phyloP scores from a whole-genome alignment of 805 yeast genomes.

The Isabelozyma gotoi region DNA sequence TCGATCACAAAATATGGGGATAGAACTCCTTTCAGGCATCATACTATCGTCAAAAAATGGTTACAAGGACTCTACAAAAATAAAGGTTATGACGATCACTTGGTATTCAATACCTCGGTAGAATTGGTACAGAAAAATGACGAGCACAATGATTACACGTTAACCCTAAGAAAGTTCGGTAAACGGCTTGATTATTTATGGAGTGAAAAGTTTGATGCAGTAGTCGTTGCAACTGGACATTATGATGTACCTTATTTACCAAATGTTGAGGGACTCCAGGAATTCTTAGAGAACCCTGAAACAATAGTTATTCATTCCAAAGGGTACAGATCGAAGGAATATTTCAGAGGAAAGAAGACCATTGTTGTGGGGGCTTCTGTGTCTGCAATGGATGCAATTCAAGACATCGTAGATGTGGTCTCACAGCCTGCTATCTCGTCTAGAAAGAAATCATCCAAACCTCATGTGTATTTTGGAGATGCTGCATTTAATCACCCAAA shows the following conservation, averaged over 20 bases:
- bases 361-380: constrained; percentile 52
- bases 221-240: constrained; percentile 48
- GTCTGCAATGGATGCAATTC: constrained; percentile 60
- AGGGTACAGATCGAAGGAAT: constrained; percentile 32
- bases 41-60: constrained; percentile 15
- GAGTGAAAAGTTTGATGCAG: constrained; percentile 37
- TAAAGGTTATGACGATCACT: constrained; percentile 18
- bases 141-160: constrained; percentile 14
- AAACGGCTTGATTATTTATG: constrained; percentile 24
- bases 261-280: constrained; percentile 37
- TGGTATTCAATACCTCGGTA: constrained; percentile 22
- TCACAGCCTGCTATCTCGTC: constrained; percentile 11
- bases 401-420: constrained; percentile 18
- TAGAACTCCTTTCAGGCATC: constrained; percentile 19
- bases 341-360: constrained; percentile 35
- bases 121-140: constrained; percentile 23
- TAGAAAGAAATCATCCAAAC: neutral
- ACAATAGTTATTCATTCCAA: constrained; percentile 43
- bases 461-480: constrained; percentile 10
- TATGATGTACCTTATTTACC: constrained; percentile 49
- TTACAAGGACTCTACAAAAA: constrained; percentile 16
- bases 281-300: constrained; percentile 27
- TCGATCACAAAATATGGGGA: constrained; percentile 15
- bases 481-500: constrained; percentile 10
- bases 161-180: constrained; percentile 19